A percentile compares a stretch with the other conserved stretches of the same genome.
phyloP scores from a whole-genome alignment of 163 green algal genomes.

The Scenedesmus sp. region DNA sequence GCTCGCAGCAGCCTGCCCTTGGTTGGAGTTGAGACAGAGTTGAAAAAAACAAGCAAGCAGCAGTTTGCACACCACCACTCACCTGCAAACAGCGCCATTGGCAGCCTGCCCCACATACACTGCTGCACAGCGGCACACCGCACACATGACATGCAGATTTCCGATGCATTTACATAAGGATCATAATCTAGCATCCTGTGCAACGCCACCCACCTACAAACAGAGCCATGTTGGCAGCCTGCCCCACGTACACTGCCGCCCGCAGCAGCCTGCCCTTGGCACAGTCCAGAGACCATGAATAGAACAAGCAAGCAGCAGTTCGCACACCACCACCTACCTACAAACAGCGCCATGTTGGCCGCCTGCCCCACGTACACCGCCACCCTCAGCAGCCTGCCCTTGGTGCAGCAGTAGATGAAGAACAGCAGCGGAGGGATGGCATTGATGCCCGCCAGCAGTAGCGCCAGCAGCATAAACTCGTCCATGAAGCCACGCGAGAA shows the following conservation, averaged over 20 bases:
- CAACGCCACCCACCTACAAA: neutral
- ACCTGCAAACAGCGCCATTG: too few species aligned
- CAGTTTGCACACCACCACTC: too few species aligned
- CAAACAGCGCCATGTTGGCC: neutral
- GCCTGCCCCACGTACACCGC: neutral
- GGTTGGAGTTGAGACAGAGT: neutral
- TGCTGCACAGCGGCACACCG: too few species aligned
- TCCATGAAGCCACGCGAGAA: slow-evolving; percentile 18
- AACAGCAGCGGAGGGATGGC: slow-evolving; percentile 48
- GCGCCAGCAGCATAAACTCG: slow-evolving; percentile 43
- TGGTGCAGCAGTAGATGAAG: slow-evolving; percentile 45
- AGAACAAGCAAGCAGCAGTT: too few species aligned
- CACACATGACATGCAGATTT: too few species aligned
- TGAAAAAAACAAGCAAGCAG: too few species aligned
- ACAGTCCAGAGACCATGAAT: neutral
- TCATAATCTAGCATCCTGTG: too few species aligned
- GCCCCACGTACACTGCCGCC: neutral
- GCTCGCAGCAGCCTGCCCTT: slow-evolving; percentile 22
- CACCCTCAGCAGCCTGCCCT: slow-evolving; percentile 22
- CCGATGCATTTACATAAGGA: too few species aligned
- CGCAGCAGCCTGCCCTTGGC: neutral
- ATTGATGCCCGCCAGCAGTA: slow-evolving; percentile 42
- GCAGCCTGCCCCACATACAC: too few species aligned
- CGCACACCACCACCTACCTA: neutral
- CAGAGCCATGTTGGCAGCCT: neutral